Evolutionary conservation across 2,329 filamentous ascomycete genomes (phyloP).

Genomic region (Dactylonectria macrodidyma): DNA sequence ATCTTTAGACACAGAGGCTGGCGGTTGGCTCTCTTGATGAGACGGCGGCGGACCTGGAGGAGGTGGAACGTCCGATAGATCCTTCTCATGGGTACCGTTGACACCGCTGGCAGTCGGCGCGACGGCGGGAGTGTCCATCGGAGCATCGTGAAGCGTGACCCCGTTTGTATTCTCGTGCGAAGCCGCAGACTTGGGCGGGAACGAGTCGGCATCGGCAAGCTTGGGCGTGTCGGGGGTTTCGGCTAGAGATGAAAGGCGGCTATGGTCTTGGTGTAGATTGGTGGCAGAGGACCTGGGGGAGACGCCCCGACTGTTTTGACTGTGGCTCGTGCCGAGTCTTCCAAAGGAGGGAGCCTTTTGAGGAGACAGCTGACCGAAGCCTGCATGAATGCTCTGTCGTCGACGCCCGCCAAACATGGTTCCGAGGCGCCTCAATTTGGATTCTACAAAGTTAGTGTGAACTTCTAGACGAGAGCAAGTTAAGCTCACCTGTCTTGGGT

Average conservation of each 20-base stretch:
- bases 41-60: constrained; percentile 67
- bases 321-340: constrained; percentile 75
- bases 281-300: constrained; percentile 73
- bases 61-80: constrained; percentile 66
- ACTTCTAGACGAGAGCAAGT: background rate
- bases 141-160: constrained; percentile 51
- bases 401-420: constrained; percentile 76
- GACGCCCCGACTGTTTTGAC: constrained; percentile 58
- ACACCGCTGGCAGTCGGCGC: constrained; percentile 52
- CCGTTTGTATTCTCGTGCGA: constrained; percentile 64
- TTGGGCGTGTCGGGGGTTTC: constrained; percentile 66
- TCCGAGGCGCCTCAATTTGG: constrained; percentile 74
- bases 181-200: constrained; percentile 32
- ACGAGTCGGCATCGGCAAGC: constrained; percentile 47
- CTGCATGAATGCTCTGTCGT: constrained; percentile 76
- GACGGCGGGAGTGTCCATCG: constrained; percentile 50
- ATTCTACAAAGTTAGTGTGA: constrained; percentile 57
- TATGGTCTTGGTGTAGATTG: constrained; percentile 68
- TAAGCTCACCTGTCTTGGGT: constrained; percentile 54
- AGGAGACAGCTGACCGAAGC: constrained; percentile 71
- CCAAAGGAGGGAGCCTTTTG: constrained; percentile 71
- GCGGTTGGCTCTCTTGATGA: constrained; percentile 55
- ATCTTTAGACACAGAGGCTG: constrained; percentile 69
- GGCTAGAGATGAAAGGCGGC: constrained; percentile 69
- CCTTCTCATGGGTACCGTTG: constrained; percentile 64